Conservation (phyloP, 805 yeast species). For the Hanseniaspora guilliermondii region DNA sequence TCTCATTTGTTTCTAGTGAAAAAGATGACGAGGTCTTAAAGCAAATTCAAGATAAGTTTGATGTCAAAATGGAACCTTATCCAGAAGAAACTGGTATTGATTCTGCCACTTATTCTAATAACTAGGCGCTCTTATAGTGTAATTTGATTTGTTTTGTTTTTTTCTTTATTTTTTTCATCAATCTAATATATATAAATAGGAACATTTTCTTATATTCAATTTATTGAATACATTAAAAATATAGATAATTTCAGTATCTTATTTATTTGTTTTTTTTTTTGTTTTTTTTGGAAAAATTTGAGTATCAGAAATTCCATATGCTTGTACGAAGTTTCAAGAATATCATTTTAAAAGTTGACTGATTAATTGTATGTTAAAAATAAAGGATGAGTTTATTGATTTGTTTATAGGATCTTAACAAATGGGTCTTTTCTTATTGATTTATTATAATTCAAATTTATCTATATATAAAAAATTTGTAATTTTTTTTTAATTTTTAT, state of each 20-base stretch:
- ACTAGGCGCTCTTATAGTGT: slow-evolving; percentile 31
- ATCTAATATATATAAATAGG: no score
- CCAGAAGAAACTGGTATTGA: slow-evolving; percentile 92
- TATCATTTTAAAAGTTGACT: no score
- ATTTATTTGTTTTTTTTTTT: no score
- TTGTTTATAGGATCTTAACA: slow-evolving; percentile 4
- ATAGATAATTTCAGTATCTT: no score
- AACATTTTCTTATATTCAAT: no score
- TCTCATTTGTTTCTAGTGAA: slow-evolving; percentile 73
- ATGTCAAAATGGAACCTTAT: slow-evolving; percentile 86
- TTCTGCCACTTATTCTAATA: slow-evolving; percentile 95
- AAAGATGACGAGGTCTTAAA: slow-evolving; percentile 83
- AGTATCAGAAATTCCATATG: no score
- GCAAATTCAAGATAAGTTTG: slow-evolving; percentile 93
- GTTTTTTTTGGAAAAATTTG: no score
- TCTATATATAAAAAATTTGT: slow-evolving; percentile 8
- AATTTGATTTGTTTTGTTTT: no score
- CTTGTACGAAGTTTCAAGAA: not conserved
- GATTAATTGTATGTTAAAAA: not conserved
- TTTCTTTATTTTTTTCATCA: no score
- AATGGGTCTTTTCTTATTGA: not conserved
- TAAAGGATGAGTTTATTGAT: not conserved
- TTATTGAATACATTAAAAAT: no score
- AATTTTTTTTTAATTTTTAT: no score
- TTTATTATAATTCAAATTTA: slow-evolving; percentile 5